Base-by-base conservation (phyloP, 2,329 filamentous ascomycete species). In the Tolypocladium guangdongense region DNA sequence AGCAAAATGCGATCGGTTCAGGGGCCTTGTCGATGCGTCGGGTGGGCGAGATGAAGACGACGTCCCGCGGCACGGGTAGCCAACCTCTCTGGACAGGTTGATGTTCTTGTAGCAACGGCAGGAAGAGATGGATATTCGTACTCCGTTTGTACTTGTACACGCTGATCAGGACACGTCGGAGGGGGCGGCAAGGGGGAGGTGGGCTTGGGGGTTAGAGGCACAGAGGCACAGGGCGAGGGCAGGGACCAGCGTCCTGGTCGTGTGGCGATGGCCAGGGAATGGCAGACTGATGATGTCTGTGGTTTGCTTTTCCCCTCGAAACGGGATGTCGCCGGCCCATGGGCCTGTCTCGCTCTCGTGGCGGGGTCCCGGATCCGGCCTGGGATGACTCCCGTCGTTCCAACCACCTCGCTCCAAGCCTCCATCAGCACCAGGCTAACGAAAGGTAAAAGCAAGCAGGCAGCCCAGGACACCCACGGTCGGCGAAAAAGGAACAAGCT, bases 301-400 rank as follows among this genome's bases (percentile, higher is more conserved):
- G 62, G 63, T 64, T 64, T 62, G 58, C 61, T 64, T 61, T 63
- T 59, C 57, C 59, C 61, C 62, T 62, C 61, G 62, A 62, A 62
- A 46, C 49, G 38, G 38, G 39, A 61, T 32, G 27, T 46, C 27
- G 43, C 41, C 27, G 39, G 38, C 38, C 27, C 27, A 27, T 41
- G 38, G 20, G 38, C 39, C 39, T 63, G 60, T 62, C 62, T 59
- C 59, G 59, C 58, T 55, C 35, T 39, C 3, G 53, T 57, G 59
- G 64, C 65, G 65, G 66, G 63, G 62, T 65, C 66, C 48, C 64
- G 64, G 64, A 68, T 68, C 64, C 65, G 66, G 60, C 53, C 54
- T 58, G 56, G 55, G 54, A 57, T 54, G 50, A 55, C 54, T 52
- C 55, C 55, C 57, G 48, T 33, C 53, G 24, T 36, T 47, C 54